Base-by-base conservation (phyloP, 169 alveolate species). In the Plasmodium chabaudi region DNA sequence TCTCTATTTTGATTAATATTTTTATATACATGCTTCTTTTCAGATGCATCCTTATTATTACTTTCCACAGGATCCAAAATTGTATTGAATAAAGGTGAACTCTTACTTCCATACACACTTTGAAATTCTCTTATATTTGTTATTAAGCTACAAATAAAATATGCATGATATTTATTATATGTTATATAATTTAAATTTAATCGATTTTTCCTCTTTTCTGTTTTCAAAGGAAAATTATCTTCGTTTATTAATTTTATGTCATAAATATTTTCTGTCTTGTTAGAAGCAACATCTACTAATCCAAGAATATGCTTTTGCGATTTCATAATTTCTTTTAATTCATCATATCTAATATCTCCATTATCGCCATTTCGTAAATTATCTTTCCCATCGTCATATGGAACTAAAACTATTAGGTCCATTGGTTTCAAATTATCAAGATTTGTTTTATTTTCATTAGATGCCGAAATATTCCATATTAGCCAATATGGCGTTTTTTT, bases 111-210 rank as follows among this genome's bases (percentile, higher is more conserved):
- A 15, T 82, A 82, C 9, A 82, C 84, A 21, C 90, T 82, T 17
- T 82, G 90, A 82, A 82, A 82, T 82, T 82, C 90, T 39, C 90
- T 82, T 21, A 82, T 69, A 68, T 82, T 55, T 44, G 90, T 82
- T 84, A 82, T 82, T 46, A 82, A 51, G 23, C 69, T 82, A 67
- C 90, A 82, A 27, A 82, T 53, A 55, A 68, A 57, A 47, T 68
- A 82, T 10, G 53, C 90, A 82, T 82, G 61, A 39, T 67, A 82
- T 55, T 65, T 82, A 49, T 53, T 82, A 68, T 72, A 57, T 2
- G 90, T 39, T 67, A 82, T 55, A 42, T 51, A 65, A 82, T 65
- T 68, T 68, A 69, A 51, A 34, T 82, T 82, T 69, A 82, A 68
- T 27, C 90, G 19, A 55, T 67, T 82, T 25, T 68, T 67, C 23